These are phyloP conservation scores for Scleroderma citrinum DNA, from an alignment of 768 basidiomycete species.

Conservation along the genomic window DNA sequence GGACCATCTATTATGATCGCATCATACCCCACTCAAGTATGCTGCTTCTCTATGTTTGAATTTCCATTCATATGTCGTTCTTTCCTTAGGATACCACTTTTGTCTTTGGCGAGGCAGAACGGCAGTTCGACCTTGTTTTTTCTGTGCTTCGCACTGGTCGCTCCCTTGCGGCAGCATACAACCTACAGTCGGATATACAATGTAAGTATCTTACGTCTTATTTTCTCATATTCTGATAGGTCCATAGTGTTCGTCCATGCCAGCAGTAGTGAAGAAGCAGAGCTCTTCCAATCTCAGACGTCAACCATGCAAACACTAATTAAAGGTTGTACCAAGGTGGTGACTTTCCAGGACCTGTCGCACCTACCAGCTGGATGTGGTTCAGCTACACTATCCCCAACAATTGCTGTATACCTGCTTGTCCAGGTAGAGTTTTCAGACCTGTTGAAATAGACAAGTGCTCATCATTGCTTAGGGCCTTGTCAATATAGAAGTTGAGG, in stretches of 20 bases:
- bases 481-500: slow-evolving; percentile 83
- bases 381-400: slow-evolving; percentile 69
- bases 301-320: slow-evolving; percentile 75
- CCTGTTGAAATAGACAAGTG: neutral
- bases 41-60: slow-evolving; percentile 23
- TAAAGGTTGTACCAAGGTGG: slow-evolving; percentile 80
- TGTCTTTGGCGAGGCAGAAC: slow-evolving; percentile 67
- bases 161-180: slow-evolving; percentile 85
- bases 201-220: slow-evolving; percentile 32
- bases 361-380: slow-evolving; percentile 90
- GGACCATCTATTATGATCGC: slow-evolving; percentile 85
- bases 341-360: slow-evolving; percentile 52
- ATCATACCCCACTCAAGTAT: slow-evolving; percentile 71
- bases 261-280: slow-evolving; percentile 54
- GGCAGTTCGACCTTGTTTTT: slow-evolving; percentile 83
- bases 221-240: slow-evolving; percentile 2
- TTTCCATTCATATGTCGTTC: neutral
- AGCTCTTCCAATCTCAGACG: slow-evolving; percentile 65
- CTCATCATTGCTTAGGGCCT: slow-evolving; percentile 54
- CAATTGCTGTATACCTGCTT: slow-evolving; percentile 73
- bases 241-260: slow-evolving; percentile 70
- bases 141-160: slow-evolving; percentile 71
- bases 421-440: slow-evolving; percentile 59
- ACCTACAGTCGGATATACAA: slow-evolving; percentile 79
- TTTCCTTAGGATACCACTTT: slow-evolving; percentile 50